A percentile compares a stretch with the other conserved stretches of the same genome.
Evolutionary conservation across 257 asterid species (phyloP).

Genomic region (Nemophila menziesii): DNA sequence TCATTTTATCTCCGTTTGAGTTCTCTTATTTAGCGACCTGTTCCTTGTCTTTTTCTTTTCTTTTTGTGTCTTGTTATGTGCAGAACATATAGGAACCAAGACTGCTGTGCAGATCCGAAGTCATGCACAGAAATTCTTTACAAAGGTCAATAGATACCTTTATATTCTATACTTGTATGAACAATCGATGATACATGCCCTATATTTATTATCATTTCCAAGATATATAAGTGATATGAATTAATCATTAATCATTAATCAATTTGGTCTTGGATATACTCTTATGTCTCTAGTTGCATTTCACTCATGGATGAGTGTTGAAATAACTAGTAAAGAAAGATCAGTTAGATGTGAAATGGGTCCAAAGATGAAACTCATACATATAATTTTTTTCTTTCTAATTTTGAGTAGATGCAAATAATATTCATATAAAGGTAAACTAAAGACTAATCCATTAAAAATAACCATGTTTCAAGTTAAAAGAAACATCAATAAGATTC

Average conservation of each 20-base stretch:
- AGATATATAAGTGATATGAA: neutral
- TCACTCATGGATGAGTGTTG: neutral
- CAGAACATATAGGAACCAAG: constrained; percentile 99
- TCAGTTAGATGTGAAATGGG: no score
- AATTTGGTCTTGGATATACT: neutral
- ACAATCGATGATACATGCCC: constrained; percentile 11
- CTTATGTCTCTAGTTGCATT: neutral
- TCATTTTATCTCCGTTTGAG: constrained; percentile 17
- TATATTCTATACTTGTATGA: constrained; percentile 20
- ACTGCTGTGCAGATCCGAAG: constrained; percentile 99
- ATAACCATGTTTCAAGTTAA: no score
- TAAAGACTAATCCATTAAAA: no score
- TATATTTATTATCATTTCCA: constrained; percentile 2
- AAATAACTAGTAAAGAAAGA: no score
- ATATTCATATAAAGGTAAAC: no score
- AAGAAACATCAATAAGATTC: no score
- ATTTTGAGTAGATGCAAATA: no score
- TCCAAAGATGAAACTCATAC: no score
- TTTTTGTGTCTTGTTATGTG: constrained; percentile 37
- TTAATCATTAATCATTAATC: neutral
- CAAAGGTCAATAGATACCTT: constrained; percentile 64
- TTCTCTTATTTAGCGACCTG: constrained; percentile 28
- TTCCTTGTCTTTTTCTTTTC: constrained; percentile 22
- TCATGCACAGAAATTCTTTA: constrained; percentile 97
- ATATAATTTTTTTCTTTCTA: no score